Conservation (phyloP, 345 rosid species). For the Boechera stricta region DNA sequence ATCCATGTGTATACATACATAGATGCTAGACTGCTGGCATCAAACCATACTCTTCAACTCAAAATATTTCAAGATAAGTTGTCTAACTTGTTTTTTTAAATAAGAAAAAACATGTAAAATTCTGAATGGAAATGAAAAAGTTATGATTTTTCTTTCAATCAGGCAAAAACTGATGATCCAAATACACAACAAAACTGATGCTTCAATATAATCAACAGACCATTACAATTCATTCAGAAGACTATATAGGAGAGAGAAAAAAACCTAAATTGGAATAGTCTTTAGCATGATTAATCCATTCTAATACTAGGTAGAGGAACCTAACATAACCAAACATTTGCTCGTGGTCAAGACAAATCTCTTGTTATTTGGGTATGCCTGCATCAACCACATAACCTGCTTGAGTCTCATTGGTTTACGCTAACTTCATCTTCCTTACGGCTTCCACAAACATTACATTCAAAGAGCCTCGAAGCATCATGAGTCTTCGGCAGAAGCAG, state of each 20-base stretch:
- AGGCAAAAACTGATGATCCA: neutral
- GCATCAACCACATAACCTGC: neutral
- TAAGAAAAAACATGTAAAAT: too few relatives aligned
- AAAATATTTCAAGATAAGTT: too few relatives aligned
- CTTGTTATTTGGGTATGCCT: neutral
- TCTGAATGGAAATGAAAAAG: too few relatives aligned
- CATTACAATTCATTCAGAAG: neutral
- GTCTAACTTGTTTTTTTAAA: too few relatives aligned
- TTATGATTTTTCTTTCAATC: too few relatives aligned
- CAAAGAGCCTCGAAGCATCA: conserved; percentile 60
- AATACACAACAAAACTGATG: neutral
- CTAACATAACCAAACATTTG: neutral
- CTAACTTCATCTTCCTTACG: conserved; percentile 56
- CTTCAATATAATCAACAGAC: neutral
- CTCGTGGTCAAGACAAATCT: neutral
- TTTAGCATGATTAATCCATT: neutral
- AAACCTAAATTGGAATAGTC: neutral
- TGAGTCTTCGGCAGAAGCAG: conserved; percentile 60
- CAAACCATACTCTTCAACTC: too few relatives aligned
- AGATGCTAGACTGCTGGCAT: too few relatives aligned
- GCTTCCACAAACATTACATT: conserved; percentile 86
- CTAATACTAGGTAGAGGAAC: neutral
- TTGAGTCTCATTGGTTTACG: conserved; percentile 1
- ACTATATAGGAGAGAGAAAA: neutral
- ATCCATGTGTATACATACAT: too few relatives aligned